Evolutionary conservation across 2,329 filamentous ascomycete species (phyloP).

Genomic region (Helotiales sp.): DNA sequence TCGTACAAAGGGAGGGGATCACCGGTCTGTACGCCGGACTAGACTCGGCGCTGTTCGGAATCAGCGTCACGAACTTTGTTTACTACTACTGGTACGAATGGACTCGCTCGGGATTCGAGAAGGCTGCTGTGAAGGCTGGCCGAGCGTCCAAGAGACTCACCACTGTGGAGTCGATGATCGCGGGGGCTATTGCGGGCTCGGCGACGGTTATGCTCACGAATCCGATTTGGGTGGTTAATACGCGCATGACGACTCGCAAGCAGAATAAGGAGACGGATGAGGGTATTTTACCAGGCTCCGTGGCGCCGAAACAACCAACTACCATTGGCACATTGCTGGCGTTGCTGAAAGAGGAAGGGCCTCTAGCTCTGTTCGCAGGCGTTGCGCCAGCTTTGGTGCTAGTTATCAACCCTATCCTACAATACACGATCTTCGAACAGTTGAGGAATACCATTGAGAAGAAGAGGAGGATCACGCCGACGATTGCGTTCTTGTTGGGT

Average conservation of each 20-base stretch:
- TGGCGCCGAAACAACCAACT: slow-evolving; percentile 61
- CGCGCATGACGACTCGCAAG: slow-evolving; percentile 91
- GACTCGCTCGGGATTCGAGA: slow-evolving; percentile 86
- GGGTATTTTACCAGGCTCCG: slow-evolving; percentile 49
- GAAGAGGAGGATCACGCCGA: slow-evolving; percentile 75
- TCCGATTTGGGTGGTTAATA: slow-evolving; percentile 99
- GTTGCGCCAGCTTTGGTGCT: slow-evolving; percentile 91
- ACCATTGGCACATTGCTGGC: slow-evolving; percentile 82
- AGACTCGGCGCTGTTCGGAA: slow-evolving; percentile 93
- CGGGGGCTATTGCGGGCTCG: slow-evolving; percentile 89
- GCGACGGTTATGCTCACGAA: slow-evolving; percentile 96
- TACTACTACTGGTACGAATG: slow-evolving; percentile 99
- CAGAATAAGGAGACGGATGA: slow-evolving; percentile 53
- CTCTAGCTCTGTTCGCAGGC: slow-evolving; percentile 83
- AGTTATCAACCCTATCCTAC: slow-evolving; percentile 96
- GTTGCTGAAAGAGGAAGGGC: slow-evolving; percentile 83
- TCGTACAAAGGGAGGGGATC: slow-evolving; percentile 90
- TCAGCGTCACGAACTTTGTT: slow-evolving; percentile 98
- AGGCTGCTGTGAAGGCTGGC: slow-evolving; percentile 73
- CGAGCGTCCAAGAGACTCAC: slow-evolving; percentile 82
- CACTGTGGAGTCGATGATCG: slow-evolving; percentile 91
- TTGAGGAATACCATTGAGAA: slow-evolving; percentile 90
- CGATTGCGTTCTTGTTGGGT: slow-evolving; percentile 87
- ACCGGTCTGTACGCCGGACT: slow-evolving; percentile 90
- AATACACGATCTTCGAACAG: slow-evolving; percentile 99